Base-by-base conservation (phyloP, 768 basidiomycete species). In the Lyophyllum decastes region DNA sequence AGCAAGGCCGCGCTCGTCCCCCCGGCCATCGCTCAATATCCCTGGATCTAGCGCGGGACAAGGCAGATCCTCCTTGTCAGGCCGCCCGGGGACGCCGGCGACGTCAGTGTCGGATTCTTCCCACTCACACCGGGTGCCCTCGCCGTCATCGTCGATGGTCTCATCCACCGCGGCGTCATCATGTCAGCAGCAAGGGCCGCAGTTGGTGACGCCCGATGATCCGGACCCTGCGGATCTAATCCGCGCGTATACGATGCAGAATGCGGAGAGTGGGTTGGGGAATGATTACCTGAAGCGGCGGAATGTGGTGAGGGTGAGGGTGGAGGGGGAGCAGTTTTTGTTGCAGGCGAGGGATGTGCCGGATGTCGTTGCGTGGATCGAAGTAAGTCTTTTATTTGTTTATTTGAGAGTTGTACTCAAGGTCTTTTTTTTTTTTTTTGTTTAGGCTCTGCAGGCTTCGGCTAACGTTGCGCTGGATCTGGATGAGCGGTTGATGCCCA, bases 261-360 rank as follows among this genome's bases (percentile, higher is more conserved):
- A 90, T 63, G 94, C 94, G 7, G 95, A 98, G 78, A 94, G 92
- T 59, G 97, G 97, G 21, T 71, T 99, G 35, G 97, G 94, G 30
- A 94, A 92, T 58, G 97, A 99, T 71, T 99, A 99, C 73, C 35
- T 85, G 61, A 98, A 98, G 81, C 79, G 95, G 61, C 89, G 86
- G 77, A 92, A 98, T 70, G 96, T 98, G 45, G 94, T 98, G 33
- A 82, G 97, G 21, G 85, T 98, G 26, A 76, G 96, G 56, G 76
- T 94, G 61, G 94, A 97, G 70, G 97, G 96, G 12, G 93, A 98
- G 76, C 97, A 99, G 75, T 99, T 99, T 73, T 76, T 99, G 64
- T 66, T 99, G 64, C 96, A 99, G 73, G 92, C 92, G 2, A 83
- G 80, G 49, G 88, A 91, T 67, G 87, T 94, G 38, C 80, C 86